Evolutionary conservation across 139 green algal genomes (phyloP), one percentile per base, ranked within the genome.

Genomic region (Astrephomene gubernaculifera): DNA sequence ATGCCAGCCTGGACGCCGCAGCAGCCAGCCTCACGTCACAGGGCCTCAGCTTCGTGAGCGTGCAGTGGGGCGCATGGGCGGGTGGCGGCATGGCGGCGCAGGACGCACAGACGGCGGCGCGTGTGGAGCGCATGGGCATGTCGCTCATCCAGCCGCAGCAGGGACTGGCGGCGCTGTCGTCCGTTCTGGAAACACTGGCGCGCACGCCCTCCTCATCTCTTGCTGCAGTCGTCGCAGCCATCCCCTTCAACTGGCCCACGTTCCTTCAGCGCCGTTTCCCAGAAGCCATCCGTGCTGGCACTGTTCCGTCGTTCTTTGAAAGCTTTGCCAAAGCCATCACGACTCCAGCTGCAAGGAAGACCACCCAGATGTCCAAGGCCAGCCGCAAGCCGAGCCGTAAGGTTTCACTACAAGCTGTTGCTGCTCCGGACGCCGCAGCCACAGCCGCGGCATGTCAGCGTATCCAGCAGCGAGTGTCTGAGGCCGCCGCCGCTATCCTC

Each of bases 21-120:
- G 87, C 91, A 12, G 68, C 85, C 14, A 38, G 21, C 19, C 49
- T 53, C n/a, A 49, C 45, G n/a, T 43, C 83, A 24, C 81, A 53
- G 10, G 94, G 94, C 38, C 54, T 91, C 3, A 74, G 81, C 43
- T 90, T 86, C 19, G 89, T 91, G 53, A 89, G 82, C 41, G 81
- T 97, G 45, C 95, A 97, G 89, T 97, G 94, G 94, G 95, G 95
- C 41, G 94, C 94, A 9, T 97, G 95, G 95, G 89, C 92, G 24
- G 90, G 86, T 39, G 88, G 57, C 36, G 91, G 91, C 71, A 94
- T 94, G 91, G 91, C 89, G 27, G 87, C 90, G 7, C 35, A 53
- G 36, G 74, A 92, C 83, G 60, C 90, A 4, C 49, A 70, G 45
- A 91, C 89, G 19, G 74, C 85, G 31, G 85, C 69, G n/a, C 89